Conservation (phyloP, 345 rosid genomes). For the Citrus cavaleriei region DNA sequence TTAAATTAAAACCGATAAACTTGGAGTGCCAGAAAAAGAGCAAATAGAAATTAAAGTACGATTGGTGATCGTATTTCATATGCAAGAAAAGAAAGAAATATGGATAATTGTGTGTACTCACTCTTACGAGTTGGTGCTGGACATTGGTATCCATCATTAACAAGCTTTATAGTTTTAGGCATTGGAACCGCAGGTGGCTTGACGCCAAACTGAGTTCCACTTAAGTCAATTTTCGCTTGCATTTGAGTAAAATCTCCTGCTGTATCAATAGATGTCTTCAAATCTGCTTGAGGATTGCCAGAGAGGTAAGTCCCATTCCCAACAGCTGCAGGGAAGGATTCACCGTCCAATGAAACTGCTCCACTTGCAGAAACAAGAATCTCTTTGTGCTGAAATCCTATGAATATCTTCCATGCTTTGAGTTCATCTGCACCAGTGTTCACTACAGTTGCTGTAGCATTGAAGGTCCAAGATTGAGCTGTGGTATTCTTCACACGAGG, state of each 20-base stretch:
- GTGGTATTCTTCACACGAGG: constrained; percentile 34
- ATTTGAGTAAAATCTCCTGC: constrained; percentile 40
- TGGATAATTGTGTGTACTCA: neutral
- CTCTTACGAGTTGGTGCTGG: constrained; percentile 15
- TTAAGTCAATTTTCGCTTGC: constrained; percentile 24
- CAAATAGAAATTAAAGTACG: no score
- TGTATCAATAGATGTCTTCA: constrained; percentile 47
- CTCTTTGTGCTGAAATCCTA: constrained; percentile 44
- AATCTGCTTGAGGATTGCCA: constrained; percentile 37
- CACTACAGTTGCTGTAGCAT: constrained; percentile 26
- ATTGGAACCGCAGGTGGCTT: constrained; percentile 21
- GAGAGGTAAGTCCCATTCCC: constrained; percentile 44
- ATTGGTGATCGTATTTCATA: no score
- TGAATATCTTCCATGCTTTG: constrained; percentile 42
- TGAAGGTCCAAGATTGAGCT: constrained; percentile 51
- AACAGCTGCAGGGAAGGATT: constrained; percentile 38
- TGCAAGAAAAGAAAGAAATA: neutral
- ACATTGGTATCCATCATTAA: constrained; percentile 44
- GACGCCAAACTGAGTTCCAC: constrained; percentile 42
- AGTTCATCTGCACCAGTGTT: constrained; percentile 44
- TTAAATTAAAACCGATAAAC: neutral
- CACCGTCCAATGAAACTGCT: constrained; percentile 33
- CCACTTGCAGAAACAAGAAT: constrained; percentile 31
- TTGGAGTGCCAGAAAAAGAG: neutral
- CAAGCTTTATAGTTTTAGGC: constrained; percentile 37